A percentile compares a stretch with the other conserved stretches of the same genome.
Evolutionary conservation across 192 early-diverging fungal species (phyloP).

Genomic region (Backusella macrospora): DNA sequence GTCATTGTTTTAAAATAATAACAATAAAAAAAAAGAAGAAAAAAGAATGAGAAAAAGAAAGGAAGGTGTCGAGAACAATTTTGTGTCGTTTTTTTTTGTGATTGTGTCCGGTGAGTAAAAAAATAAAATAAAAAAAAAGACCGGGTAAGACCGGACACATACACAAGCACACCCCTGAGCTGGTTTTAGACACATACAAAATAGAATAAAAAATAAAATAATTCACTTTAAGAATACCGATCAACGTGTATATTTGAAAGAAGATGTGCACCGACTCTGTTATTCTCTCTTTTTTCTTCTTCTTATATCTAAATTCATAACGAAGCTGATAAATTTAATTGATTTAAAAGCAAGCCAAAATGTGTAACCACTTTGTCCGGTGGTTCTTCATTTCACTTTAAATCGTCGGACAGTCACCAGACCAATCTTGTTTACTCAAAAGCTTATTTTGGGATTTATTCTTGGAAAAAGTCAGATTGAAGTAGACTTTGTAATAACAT

Average conservation of each 20-base stretch:
- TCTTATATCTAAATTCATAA: neutral
- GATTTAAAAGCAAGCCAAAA: neutral
- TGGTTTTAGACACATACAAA: neutral
- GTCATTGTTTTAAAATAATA: constrained; percentile 1
- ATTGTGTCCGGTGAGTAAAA: constrained; percentile 2
- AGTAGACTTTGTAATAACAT: too few species aligned
- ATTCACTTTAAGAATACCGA: neutral
- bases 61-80: constrained; percentile 1
- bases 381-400: neutral
- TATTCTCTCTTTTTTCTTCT: neutral
- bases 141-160: neutral
- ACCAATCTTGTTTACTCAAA: neutral
- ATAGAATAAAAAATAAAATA: neutral
- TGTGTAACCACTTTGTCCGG: neutral
- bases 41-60: neutral
- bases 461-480: neutral
- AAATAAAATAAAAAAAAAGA: neutral
- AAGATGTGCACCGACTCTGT: neutral
- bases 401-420: neutral
- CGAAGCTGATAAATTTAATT: neutral
- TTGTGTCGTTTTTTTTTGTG: neutral
- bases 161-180: neutral
- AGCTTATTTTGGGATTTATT: neutral
- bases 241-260: too few species aligned
- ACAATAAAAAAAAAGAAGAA: neutral